These are phyloP conservation scores for Colletotrichum sp. DNA, from an alignment of 2,329 filamentous ascomycete species.

Conservation along the genomic window DNA sequence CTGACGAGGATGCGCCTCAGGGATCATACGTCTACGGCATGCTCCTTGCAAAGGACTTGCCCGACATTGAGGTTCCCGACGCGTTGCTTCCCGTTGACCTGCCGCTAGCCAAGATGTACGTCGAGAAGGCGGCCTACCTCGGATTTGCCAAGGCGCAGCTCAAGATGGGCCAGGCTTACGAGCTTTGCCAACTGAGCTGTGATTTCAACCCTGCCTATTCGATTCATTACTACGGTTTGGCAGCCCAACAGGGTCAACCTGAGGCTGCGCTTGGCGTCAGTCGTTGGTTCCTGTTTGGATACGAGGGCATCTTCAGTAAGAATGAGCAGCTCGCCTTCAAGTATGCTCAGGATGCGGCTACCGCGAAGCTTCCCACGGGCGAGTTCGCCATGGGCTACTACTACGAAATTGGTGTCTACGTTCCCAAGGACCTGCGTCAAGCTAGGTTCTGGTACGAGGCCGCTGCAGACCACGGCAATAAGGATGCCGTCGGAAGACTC, in stretches of 20 bases:
- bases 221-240: constrained; percentile 93
- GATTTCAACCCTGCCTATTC: constrained; percentile 94
- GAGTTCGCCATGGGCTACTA: constrained; percentile 99
- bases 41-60: constrained; percentile 87
- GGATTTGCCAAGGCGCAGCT: constrained; percentile 96
- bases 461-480: constrained; percentile 89
- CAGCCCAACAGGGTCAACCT: constrained; percentile 87
- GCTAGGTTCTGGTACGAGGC: constrained; percentile 90
- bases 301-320: constrained; percentile 90
- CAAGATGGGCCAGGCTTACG: constrained; percentile 96
- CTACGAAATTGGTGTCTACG: constrained; percentile 93
- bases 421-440: constrained; percentile 81
- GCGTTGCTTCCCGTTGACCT: constrained; percentile 74
- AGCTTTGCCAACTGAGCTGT: constrained; percentile 90
- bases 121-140: constrained; percentile 95
- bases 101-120: constrained; percentile 78
- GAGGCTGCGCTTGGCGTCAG: constrained; percentile 96
- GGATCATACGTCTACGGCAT: constrained; percentile 96
- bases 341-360: constrained; percentile 87
- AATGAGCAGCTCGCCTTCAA: constrained; percentile 93
- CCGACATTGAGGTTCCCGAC: constrained; percentile 84
- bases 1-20: constrained; percentile 96
- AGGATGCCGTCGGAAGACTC: constrained; percentile 81
- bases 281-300: constrained; percentile 97
- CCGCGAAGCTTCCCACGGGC: constrained; percentile 81